These are phyloP conservation scores for Lenzites betulinus DNA, from an alignment of 768 basidiomycete species.

Conservation along the genomic window DNA sequence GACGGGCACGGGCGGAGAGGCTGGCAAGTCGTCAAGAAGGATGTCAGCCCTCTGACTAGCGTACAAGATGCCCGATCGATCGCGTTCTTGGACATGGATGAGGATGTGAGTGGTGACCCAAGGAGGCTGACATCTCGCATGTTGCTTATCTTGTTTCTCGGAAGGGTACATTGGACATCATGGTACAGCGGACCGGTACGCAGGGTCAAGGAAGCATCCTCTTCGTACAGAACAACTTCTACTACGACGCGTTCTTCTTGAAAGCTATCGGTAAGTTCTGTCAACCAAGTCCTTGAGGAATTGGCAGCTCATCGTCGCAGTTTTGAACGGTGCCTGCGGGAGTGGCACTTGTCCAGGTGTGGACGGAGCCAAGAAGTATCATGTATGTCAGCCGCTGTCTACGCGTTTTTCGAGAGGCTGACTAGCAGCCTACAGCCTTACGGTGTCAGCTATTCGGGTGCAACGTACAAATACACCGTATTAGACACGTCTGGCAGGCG, in stretches of 20 bases:
- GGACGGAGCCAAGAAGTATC: constrained; percentile 66
- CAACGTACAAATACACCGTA: constrained; percentile 96
- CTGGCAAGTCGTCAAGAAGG: constrained; percentile 57
- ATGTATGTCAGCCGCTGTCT: constrained; percentile 45
- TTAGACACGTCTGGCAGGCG: constrained; percentile 87
- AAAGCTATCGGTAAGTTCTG: constrained; percentile 81
- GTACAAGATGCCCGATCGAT: constrained; percentile 80
- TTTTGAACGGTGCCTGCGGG: constrained; percentile 90
- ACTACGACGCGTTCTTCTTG: constrained; percentile 98
- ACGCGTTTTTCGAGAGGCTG: not conserved
- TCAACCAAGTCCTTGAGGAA: not conserved
- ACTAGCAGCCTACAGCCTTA: constrained; percentile 62
- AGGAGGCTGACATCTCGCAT: no score
- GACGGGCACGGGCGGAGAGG: constrained; percentile 59
- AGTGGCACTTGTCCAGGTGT: constrained; percentile 73
- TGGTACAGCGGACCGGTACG: constrained; percentile 80
- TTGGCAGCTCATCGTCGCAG: constrained; percentile 39
- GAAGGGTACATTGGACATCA: constrained; percentile 89
- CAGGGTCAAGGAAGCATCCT: constrained; percentile 62
- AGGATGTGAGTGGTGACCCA: constrained; percentile 82
- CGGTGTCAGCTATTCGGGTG: constrained; percentile 92
- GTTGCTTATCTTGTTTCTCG: no score
- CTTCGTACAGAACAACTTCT: constrained; percentile 97
- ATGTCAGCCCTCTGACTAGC: constrained; percentile 59
- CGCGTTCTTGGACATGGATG: constrained; percentile 90